phyloP scores from a whole-genome alignment of 2,329 filamentous ascomycete genomes.

The Paraphaeosphaeria minitans region DNA sequence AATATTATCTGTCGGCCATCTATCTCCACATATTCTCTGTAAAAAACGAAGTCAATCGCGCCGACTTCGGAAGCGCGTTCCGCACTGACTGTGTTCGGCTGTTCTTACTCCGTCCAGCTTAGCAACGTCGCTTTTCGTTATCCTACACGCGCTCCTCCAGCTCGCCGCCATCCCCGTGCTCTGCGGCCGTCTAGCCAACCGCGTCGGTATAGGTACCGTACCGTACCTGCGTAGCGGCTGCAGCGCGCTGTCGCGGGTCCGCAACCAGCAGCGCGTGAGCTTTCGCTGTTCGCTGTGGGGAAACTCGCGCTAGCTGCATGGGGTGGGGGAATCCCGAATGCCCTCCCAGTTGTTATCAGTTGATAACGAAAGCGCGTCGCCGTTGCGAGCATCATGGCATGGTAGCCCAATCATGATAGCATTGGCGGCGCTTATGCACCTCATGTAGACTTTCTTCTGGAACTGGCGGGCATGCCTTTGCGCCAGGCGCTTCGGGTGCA shows the following conservation, averaged over 20 bases:
- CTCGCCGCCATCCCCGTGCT: background rate
- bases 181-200: background rate
- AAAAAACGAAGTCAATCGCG: no score
- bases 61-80: background rate
- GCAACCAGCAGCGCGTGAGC: background rate
- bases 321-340: background rate
- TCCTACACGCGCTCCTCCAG: background rate
- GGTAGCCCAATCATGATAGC: background rate
- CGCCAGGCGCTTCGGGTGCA: conserved; percentile 15
- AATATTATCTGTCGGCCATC: no score
- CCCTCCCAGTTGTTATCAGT: conserved; percentile 13
- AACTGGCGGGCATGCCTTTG: conserved; percentile 12
- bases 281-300: background rate
- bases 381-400: background rate
- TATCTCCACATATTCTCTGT: no score
- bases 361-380: conserved; percentile 14
- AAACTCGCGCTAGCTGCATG: background rate
- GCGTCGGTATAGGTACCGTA: no score
- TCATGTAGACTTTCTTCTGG: conserved; percentile 3
- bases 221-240: background rate
- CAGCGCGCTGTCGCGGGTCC: background rate
- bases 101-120: background rate
- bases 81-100: background rate
- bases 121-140: background rate
- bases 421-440: conserved; percentile 6